Percentiles rank a stretch among this genome's conserved stretches.
These are phyloP conservation scores for Withania somnifera DNA, from an alignment of 305 asterid genomes.

Conservation along the genomic window DNA sequence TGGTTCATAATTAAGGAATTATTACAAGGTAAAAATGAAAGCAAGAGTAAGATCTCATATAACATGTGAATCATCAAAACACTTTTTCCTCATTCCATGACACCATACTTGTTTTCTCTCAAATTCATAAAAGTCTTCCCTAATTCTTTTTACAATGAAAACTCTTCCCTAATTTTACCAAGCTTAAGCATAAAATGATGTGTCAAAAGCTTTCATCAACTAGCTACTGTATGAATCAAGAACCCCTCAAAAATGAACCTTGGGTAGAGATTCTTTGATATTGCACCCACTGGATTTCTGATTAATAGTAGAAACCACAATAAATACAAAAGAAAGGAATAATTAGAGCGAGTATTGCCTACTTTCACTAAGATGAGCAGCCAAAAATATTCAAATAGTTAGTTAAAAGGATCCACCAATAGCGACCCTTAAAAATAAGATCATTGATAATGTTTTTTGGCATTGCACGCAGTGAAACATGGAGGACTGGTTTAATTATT, in stretches of 20 bases:
- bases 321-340: background rate
- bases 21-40: background rate
- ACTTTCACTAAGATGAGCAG: background rate
- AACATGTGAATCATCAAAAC: background rate
- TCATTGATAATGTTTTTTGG: background rate
- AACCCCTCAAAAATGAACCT: background rate
- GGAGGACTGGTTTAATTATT: background rate
- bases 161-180: background rate
- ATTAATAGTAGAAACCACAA: background rate
- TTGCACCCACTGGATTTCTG: background rate
- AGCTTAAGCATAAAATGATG: background rate
- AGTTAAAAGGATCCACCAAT: background rate
- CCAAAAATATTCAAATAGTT: background rate
- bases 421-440: background rate
- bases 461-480: background rate
- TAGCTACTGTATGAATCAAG: background rate
- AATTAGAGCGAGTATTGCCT: background rate
- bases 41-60: background rate
- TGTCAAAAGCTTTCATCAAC: background rate
- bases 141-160: background rate
- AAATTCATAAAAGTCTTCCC: background rate
- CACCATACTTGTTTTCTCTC: background rate
- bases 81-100: background rate
- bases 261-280: background rate
- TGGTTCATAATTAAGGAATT: background rate